phyloP scores from a whole-genome alignment of 2,329 filamentous ascomycete species.

The Myriosclerotinia curreyana region DNA sequence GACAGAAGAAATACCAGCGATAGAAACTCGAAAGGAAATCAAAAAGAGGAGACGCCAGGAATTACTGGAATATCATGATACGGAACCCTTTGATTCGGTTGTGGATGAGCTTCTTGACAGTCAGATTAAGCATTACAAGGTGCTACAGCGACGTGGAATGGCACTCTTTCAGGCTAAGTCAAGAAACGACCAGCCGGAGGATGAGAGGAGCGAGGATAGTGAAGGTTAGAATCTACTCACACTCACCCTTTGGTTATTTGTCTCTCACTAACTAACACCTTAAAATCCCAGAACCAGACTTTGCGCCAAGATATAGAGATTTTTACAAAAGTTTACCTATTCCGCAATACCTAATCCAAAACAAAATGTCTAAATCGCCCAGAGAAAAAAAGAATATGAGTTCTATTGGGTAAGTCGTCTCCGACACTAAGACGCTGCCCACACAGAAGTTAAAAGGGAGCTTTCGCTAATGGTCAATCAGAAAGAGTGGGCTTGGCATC shows the following conservation, averaged over 20 bases:
- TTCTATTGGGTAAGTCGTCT: not conserved
- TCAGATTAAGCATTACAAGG: not conserved
- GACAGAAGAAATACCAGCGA: not conserved
- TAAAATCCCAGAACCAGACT: not conserved
- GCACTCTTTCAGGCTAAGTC: not conserved
- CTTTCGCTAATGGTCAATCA: constrained; percentile 5
- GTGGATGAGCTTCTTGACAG: not conserved
- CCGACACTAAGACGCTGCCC: not conserved
- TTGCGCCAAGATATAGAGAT: not conserved
- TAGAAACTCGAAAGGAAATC: not conserved
- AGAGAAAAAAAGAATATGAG: not conserved
- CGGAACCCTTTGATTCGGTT: not conserved
- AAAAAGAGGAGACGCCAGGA: constrained; percentile 3
- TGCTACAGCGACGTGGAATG: not conserved
- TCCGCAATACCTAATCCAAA: too few relatives aligned
- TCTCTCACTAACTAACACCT: not conserved
- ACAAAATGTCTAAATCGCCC: not conserved
- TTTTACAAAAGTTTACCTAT: too few relatives aligned
- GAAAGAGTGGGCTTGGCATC: constrained; percentile 5
- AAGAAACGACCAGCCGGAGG: not conserved
- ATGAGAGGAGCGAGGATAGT: not conserved
- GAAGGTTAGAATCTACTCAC: not conserved
- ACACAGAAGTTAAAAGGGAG: not conserved
- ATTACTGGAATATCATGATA: not conserved
- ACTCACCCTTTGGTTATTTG: not conserved